A percentile compares a stretch with the other conserved stretches of the same genome.
These are phyloP conservation scores for Gracilaria caudata DNA, from an alignment of 23 red algal species.

Conservation along the genomic window DNA sequence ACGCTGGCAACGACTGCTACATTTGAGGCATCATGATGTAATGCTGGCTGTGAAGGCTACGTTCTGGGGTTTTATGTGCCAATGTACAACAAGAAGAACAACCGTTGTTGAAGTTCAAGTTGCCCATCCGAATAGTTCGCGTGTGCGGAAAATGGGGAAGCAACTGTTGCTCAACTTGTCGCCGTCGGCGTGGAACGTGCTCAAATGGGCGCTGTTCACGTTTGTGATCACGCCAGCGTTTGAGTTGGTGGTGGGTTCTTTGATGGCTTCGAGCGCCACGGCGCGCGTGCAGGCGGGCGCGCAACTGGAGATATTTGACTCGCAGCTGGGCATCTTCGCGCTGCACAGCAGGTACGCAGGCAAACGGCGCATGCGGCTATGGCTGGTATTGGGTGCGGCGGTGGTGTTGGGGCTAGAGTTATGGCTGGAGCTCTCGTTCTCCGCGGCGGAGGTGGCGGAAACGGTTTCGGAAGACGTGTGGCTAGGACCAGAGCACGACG, in stretches of 20 bases:
- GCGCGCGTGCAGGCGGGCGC: neutral
- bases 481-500: neutral
- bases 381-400: constrained; percentile 1
- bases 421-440: constrained; percentile 29
- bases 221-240: constrained; percentile 6
- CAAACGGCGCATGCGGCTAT: neutral
- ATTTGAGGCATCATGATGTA: no score
- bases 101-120: constrained; percentile 9
- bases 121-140: constrained; percentile 5
- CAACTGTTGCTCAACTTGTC: constrained; percentile 19
- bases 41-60: neutral
- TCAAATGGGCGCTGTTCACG: constrained; percentile 1
- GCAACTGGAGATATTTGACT: constrained; percentile 20
- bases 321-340: constrained; percentile 27
- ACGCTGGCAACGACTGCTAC: no score
- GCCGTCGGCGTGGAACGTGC: constrained; percentile 21
- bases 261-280: constrained; percentile 10
- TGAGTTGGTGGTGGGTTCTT: neutral
- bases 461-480: neutral
- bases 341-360: constrained; percentile 23
- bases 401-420: neutral
- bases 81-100: neutral
- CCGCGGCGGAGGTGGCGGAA: neutral
- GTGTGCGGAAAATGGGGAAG: constrained; percentile 11
- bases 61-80: neutral